These are phyloP conservation scores for Phytopythium kandeliae DNA, from an alignment of 352 stramenopile genomes.

Conservation along the genomic window DNA sequence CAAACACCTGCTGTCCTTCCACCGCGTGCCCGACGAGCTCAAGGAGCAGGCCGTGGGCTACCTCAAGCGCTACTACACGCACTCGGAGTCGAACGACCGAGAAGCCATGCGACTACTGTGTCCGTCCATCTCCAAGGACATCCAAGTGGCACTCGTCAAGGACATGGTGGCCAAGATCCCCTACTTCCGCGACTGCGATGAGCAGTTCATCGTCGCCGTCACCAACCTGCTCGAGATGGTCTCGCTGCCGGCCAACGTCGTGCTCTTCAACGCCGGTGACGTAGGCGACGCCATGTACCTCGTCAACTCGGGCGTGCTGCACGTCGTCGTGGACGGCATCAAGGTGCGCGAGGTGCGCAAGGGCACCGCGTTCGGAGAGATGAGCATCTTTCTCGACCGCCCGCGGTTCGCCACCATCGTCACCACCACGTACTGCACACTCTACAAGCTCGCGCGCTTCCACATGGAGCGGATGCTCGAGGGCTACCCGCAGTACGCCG, in stretches of 20 bases:
- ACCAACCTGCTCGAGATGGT: conserved; percentile 61
- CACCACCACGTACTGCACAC: conserved; percentile 51
- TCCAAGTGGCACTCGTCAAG: conserved; percentile 58
- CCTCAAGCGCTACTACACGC: conserved; percentile 50
- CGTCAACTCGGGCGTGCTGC: conserved; percentile 55
- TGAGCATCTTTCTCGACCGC: conserved; percentile 47
- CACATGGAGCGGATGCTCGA: conserved; percentile 50
- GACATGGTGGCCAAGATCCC: conserved; percentile 45
- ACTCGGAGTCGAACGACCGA: conserved; percentile 62
- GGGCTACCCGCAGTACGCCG: conserved; percentile 41
- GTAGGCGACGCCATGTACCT: conserved; percentile 65
- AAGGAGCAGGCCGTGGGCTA: conserved; percentile 51
- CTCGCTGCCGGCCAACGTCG: conserved; percentile 42
- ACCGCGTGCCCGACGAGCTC: conserved; percentile 43
- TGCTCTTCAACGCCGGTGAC: conserved; percentile 44
- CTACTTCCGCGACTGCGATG: conserved; percentile 51
- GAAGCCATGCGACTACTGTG: conserved; percentile 55
- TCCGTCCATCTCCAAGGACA: conserved; percentile 57
- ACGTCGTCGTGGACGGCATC: conserved; percentile 49
- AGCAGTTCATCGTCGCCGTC: conserved; percentile 61
- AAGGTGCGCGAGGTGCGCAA: conserved; percentile 59
- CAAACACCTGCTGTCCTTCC: conserved; percentile 63
- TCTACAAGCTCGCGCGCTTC: conserved; percentile 56
- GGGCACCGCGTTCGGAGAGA: conserved; percentile 59
- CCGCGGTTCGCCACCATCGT: conserved; percentile 48